Evolutionary conservation across 768 basidiomycete species (phyloP).

Genomic region (button mushroom (Agaricus bisporus)): DNA sequence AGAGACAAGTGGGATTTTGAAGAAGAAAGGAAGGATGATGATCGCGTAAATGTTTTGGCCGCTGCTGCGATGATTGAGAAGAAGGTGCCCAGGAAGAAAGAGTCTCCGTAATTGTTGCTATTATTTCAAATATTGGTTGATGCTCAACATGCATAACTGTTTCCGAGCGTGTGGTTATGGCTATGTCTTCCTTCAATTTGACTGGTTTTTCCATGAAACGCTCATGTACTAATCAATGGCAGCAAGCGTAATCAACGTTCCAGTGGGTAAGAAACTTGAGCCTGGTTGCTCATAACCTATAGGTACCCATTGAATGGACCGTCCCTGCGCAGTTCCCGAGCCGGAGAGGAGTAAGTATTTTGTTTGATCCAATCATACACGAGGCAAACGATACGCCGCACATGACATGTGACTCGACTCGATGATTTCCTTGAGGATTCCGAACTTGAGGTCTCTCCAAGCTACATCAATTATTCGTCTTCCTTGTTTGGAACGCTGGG

Average conservation of each 20-base stretch:
- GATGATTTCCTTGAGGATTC: neutral
- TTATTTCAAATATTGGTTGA: too few species aligned
- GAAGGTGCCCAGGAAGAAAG: conserved; percentile 2
- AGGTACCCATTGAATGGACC: too few species aligned
- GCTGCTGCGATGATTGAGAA: conserved; percentile 15
- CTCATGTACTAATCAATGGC: too few species aligned
- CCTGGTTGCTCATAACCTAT: too few species aligned
- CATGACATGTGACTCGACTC: neutral
- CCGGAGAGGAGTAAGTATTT: neutral
- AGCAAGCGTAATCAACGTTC: too few species aligned
- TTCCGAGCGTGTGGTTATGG: too few species aligned
- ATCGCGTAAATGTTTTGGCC: conserved; percentile 8
- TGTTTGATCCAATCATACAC: neutral
- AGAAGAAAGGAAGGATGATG: neutral
- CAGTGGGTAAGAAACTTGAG: too few species aligned
- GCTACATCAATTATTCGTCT: neutral
- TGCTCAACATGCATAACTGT: too few species aligned
- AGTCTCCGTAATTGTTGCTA: neutral
- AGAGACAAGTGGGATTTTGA: neutral
- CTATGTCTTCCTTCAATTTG: too few species aligned
- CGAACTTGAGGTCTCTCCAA: neutral
- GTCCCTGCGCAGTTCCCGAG: too few species aligned
- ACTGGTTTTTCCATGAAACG: too few species aligned
- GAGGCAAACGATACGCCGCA: neutral
- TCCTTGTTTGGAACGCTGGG: neutral